A percentile compares a stretch with the other conserved stretches of the same genome.
Conservation (phyloP, 2,329 filamentous ascomycete genomes). For the Tolypocladium endophyticum region DNA sequence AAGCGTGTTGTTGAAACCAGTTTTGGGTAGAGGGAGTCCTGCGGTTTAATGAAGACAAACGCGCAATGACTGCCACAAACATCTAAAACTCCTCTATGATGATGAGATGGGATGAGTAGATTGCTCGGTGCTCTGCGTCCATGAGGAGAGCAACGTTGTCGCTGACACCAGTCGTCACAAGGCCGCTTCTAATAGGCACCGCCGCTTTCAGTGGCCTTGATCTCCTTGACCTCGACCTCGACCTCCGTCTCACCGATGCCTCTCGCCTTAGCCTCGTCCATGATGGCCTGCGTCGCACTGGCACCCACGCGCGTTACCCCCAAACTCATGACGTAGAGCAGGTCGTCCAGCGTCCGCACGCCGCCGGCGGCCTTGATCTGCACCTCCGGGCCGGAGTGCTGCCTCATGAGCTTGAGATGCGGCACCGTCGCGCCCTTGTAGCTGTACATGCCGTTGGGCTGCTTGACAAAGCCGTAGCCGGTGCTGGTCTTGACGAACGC, state of each 20-base stretch:
- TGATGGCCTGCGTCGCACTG: constrained; percentile 41
- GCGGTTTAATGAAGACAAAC: background rate
- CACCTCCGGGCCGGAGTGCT: constrained; percentile 28
- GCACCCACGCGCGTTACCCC: constrained; percentile 46
- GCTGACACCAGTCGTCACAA: background rate
- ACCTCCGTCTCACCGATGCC: constrained; percentile 26
- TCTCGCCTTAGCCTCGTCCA: constrained; percentile 41
- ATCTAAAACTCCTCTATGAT: background rate
- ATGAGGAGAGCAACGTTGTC: background rate
- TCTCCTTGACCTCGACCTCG: constrained; percentile 7
- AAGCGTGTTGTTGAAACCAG: background rate
- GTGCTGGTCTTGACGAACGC: constrained; percentile 52
- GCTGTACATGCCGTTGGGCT: constrained; percentile 35
- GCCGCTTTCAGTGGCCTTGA: background rate
- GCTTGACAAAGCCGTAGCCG: constrained; percentile 51
- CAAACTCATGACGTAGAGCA: constrained; percentile 41
- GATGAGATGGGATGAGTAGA: background rate
- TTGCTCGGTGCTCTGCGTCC: background rate
- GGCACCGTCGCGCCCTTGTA: constrained; percentile 42
- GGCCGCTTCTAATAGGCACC: background rate
- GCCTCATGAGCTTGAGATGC: constrained; percentile 43
- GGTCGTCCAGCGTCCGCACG: constrained; percentile 43
- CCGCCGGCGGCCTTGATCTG: constrained; percentile 50
- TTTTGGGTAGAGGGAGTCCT: background rate
- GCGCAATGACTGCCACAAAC: background rate